Evolutionary conservation across 345 rosid genomes (phyloP), one percentile per base, ranked within the genome.

Genomic region (Eutrema japonicum): DNA sequence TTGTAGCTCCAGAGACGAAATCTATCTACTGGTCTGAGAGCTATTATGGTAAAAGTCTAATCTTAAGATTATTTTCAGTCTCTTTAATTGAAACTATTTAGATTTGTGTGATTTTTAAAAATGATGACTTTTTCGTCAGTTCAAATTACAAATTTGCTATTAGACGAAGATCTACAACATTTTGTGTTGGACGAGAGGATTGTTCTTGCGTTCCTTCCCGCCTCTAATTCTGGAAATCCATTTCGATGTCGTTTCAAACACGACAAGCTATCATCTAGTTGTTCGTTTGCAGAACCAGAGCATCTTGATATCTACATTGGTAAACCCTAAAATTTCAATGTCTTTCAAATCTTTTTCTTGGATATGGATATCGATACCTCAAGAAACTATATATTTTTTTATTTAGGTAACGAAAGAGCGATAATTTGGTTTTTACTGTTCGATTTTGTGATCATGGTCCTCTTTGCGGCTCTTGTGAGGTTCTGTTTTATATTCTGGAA

Each of bases 401-500:
- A 74, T 78, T 38, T 77, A 91, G 98, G 92, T 32, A 82, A 84
- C 29, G 86, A 81, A 71, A 82, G 82, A 80, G 66, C 60, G 37
- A 77, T 83, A 45, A 16, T 88, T 47, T 36, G 85, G 80, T 89
- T 94, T 79, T 78, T 89, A 73, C 72, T 88, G 54, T 84, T 91
- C 4, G 93, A 91, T 79, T 83, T 93, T 57, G 77, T 80, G 2
- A 35, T 86, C 56, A 70, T 94, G 77, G 48, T 94, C 46, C 68
- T 79, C 63, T 80, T 91, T 40, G 88, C 85, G 12, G 84, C 68
- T 51, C 82, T 86, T 5, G 89, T 91, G 62, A 77, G 89, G 66
- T 89, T 91, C 77, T 91, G 97, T 77, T 87, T 87, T 64, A 60
- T 83, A 67, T 94, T 94, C 68, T 91, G 98, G 98, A 85, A 78